A percentile compares a stretch with the other conserved stretches of the same genome.
Evolutionary conservation across 2,329 filamentous ascomycete genomes (phyloP).

Genomic region (Colletotrichum orbiculare): DNA sequence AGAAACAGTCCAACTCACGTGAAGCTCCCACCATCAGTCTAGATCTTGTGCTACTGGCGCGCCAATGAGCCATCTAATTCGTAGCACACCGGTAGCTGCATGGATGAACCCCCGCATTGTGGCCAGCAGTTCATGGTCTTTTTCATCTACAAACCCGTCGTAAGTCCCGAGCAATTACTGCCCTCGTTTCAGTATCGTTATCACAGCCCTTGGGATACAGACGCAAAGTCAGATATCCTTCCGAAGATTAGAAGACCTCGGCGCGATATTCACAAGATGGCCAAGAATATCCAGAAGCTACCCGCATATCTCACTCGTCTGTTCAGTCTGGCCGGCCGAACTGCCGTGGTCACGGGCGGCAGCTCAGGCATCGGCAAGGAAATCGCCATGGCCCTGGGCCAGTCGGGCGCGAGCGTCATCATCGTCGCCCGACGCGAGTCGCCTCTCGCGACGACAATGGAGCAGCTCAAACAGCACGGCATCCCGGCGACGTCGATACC

Average conservation of each 20-base stretch:
- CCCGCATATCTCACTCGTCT: conserved; percentile 42
- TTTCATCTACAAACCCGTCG: too few relatives aligned
- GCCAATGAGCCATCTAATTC: not conserved
- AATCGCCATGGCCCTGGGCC: conserved; percentile 45
- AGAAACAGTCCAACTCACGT: conserved; percentile 9
- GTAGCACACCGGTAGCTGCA: conserved; percentile 29
- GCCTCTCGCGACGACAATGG: conserved; percentile 41
- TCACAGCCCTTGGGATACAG: too few relatives aligned
- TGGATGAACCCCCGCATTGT: conserved; percentile 8
- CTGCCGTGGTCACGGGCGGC: conserved; percentile 47
- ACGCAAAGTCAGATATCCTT: not conserved
- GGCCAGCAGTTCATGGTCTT: too few relatives aligned
- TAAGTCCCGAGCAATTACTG: too few relatives aligned
- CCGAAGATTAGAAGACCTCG: not conserved
- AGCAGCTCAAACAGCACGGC: conserved; percentile 41
- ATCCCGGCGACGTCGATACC: conserved; percentile 40
- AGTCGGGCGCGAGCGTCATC: conserved; percentile 45
- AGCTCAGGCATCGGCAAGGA: conserved; percentile 49
- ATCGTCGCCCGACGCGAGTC: conserved; percentile 44
- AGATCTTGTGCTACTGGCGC: not conserved
- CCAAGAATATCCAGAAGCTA: conserved; percentile 19
- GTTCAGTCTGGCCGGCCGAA: conserved; percentile 44
- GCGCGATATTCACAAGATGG: conserved; percentile 5
- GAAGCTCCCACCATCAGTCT: not conserved
- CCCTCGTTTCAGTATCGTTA: too few relatives aligned